Evolutionary conservation across 345 rosid species (phyloP).

Genomic region (Rhizophora apiculata): DNA sequence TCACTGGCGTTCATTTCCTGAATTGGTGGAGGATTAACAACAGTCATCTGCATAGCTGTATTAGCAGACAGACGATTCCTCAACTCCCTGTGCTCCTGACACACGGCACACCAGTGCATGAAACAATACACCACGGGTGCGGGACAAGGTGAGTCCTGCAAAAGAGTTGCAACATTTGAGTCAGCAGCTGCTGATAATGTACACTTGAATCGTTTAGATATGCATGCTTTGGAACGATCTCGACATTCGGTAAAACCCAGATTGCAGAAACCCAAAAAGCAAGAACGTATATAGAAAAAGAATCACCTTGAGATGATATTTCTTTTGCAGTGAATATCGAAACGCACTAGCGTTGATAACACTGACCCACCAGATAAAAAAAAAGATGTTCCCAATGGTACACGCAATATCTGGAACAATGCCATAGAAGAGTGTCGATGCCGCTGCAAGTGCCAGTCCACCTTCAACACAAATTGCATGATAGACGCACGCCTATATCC

Average conservation of each 20-base stretch:
- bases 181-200: background rate
- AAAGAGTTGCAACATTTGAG: background rate
- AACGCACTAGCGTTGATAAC: conserved; percentile 76
- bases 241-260: background rate
- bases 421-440: conserved; percentile 61
- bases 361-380: conserved; percentile 90
- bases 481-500: conserved; percentile 74
- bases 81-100: conserved; percentile 94
- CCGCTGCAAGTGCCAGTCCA: conserved; percentile 70
- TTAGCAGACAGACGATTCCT: conserved; percentile 68
- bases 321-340: conserved; percentile 75
- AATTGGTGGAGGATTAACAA: conserved; percentile 67
- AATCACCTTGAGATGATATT: conserved; percentile 85
- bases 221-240: too few species aligned
- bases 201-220: too few species aligned
- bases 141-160: conserved; percentile 79
- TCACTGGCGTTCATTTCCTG: conserved; percentile 64
- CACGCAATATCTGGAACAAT: conserved; percentile 74
- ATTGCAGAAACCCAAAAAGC: background rate
- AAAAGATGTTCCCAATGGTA: conserved; percentile 67
- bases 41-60: conserved; percentile 35
- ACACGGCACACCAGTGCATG: conserved; percentile 88
- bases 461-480: conserved; percentile 91
- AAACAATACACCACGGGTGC: conserved; percentile 83
- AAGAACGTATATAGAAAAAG: background rate